Evolutionary conservation across 164 flowering plant genomes (phyloP).

Genomic region (Berberis thunbergii): DNA sequence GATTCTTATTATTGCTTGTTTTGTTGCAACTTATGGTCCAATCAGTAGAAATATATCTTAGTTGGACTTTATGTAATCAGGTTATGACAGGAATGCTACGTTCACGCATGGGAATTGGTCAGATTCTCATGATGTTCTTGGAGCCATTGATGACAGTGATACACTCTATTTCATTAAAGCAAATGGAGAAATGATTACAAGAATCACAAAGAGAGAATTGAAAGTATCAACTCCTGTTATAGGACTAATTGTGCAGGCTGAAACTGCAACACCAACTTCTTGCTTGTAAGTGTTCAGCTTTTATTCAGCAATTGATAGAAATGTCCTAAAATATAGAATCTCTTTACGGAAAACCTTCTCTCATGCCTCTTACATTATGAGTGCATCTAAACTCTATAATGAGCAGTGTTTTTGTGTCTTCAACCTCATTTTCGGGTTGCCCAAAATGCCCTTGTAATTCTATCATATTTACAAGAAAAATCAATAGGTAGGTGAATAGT

Average conservation of each 20-base stretch:
- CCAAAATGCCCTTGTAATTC: too few species aligned
- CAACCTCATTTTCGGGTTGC: too few species aligned
- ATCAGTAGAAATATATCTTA: not conserved
- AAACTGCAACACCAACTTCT: conserved; percentile 28
- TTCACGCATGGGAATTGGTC: conserved; percentile 80
- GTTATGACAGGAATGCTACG: conserved; percentile 21
- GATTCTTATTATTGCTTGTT: not conserved
- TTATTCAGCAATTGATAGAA: too few species aligned
- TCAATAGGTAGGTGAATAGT: too few species aligned
- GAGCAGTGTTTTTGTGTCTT: too few species aligned
- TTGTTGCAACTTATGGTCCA: not conserved
- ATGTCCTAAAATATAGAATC: too few species aligned
- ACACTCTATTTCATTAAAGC: conserved; percentile 60
- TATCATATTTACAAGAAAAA: too few species aligned
- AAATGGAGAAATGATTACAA: conserved; percentile 67
- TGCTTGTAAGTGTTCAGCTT: conserved; percentile 53
- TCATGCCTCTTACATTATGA: too few species aligned
- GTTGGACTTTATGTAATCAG: conserved; percentile 26
- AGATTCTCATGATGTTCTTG: conserved; percentile 68
- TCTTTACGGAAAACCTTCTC: too few species aligned
- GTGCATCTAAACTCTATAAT: too few species aligned
- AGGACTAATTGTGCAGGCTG: conserved; percentile 47
- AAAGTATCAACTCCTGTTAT: conserved; percentile 44
- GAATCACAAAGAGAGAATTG: conserved; percentile 42
- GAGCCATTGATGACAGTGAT: conserved; percentile 54